These are phyloP conservation scores for Emiliania huxleyi DNA, from an alignment of 78 protist genomes.

Conservation along the genomic window DNA sequence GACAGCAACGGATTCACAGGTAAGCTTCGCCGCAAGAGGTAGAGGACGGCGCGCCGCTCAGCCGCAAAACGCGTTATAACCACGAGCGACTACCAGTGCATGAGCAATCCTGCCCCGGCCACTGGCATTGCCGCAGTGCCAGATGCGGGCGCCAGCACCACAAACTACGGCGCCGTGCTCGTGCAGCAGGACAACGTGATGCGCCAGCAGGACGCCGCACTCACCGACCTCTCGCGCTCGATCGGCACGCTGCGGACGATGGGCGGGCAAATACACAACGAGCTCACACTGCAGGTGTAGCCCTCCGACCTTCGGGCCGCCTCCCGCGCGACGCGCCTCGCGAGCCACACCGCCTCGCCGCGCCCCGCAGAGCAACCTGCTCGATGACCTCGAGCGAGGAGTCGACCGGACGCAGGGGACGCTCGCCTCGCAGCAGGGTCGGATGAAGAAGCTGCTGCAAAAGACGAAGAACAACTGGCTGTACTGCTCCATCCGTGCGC, in stretches of 20 bases:
- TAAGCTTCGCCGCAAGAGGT: too few relatives aligned
- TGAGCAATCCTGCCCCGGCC: not conserved
- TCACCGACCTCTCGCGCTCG: not conserved
- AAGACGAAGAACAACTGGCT: not conserved
- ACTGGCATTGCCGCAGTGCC: not conserved
- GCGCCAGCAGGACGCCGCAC: not conserved
- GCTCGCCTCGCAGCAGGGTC: not conserved
- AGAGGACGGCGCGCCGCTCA: too few relatives aligned
- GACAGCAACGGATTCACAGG: too few relatives aligned
- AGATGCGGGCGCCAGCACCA: not conserved
- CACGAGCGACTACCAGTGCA: not conserved
- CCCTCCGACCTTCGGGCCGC: not conserved
- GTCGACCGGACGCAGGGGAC: not conserved
- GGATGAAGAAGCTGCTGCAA: not conserved
- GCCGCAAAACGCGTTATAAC: too few relatives aligned
- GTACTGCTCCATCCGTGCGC: not conserved
- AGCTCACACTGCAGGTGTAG: not conserved
- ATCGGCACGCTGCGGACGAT: not conserved
- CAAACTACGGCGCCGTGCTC: not conserved
- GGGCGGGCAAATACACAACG: not conserved
- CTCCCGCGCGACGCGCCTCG: not conserved
- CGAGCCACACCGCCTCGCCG: too few relatives aligned
- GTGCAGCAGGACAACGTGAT: not conserved
- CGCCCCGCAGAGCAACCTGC: not conserved
- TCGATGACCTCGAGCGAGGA: not conserved